These are phyloP conservation scores for Sporothrix schenckii DNA, from an alignment of 2,329 filamentous ascomycete species.

Conservation along the genomic window DNA sequence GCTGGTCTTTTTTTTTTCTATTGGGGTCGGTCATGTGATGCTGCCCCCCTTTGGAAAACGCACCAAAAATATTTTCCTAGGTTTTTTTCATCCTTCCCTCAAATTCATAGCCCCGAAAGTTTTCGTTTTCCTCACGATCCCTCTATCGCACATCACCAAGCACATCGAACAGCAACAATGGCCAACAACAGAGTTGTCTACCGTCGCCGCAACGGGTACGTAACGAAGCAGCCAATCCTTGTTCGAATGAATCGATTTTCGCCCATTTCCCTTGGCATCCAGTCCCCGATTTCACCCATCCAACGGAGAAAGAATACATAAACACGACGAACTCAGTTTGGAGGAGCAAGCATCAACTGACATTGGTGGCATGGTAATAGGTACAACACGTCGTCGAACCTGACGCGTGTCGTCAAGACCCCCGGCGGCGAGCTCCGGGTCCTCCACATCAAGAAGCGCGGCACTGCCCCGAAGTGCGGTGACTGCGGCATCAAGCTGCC, in stretches of 20 bases:
- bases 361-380: constrained; percentile 50
- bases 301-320: constrained; percentile 5
- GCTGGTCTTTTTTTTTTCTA: constrained; percentile 18
- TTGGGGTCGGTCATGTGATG: constrained; percentile 33
- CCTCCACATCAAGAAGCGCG: constrained; percentile 99
- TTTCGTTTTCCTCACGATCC: constrained; percentile 28
- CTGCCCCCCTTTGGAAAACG: constrained; percentile 31
- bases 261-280: neutral
- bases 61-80: constrained; percentile 36
- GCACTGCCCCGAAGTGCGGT: constrained; percentile 97
- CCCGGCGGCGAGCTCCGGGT: constrained; percentile 94
- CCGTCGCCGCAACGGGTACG: constrained; percentile 80
- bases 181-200: constrained; percentile 64
- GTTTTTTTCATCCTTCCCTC: constrained; percentile 30
- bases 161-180: constrained; percentile 57
- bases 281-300: constrained; percentile 7
- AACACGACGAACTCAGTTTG: neutral
- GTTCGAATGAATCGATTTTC: neutral
- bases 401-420: constrained; percentile 93
- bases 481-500: constrained; percentile 98
- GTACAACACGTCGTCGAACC: constrained; percentile 99
- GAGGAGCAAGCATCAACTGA: constrained; percentile 29
- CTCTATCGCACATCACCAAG: constrained; percentile 36
- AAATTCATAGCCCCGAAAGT: constrained; percentile 28
- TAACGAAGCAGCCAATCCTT: constrained; percentile 39